Evolutionary conservation across 2,329 filamentous ascomycete species (phyloP), one percentile per base, ranked within the genome.

Genomic region (Hymenoscyphus infarciens): DNA sequence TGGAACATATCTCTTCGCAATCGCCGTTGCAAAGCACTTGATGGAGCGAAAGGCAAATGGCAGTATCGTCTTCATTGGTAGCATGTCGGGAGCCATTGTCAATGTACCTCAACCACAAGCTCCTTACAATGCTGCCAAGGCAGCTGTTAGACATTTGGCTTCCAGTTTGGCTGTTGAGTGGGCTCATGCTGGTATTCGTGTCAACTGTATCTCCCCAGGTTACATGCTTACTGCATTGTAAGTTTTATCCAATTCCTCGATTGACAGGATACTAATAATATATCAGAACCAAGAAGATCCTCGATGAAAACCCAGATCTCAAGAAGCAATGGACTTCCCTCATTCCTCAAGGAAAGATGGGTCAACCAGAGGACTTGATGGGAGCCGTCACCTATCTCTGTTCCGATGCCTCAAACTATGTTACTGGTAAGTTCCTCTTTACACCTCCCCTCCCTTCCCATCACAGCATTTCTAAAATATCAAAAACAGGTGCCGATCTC

Each of bases 141-240:
- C 95, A 39, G 95, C 91, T 11, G 90, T 98, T 55, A 84, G 93
- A 66, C 94, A 98, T 77, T 78, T 98, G 64, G 92, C 92, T 13
- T 85, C 90, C 42, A 95, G 90, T 67, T 82, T 97, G 71, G 93
- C 93, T 39, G 93, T 97, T 58, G 95, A 98, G 77, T 98, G 95
- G 94, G 92, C 94, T 0, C 83, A 87, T 69, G 86, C 88, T 42
- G 88, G 88, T 69, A 97, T 98, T 73, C 86, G 94, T 39, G 94
- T 98, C 69, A 98, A 98, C 80, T 95, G 91, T 77, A 95, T 98
- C 75, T 92, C 89, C 33, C 94, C 94, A 0, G 94, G 95, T 54
- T 98, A 98, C 78, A 98, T 98, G 94, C 80, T 97, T 69, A 97
- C 94, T 16, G 90, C 92, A 63, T 79, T 97, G 90, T 94, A 82